Conservation (phyloP, 1,284 basidiomycete species). For the Rhizopogon hawkerae region DNA sequence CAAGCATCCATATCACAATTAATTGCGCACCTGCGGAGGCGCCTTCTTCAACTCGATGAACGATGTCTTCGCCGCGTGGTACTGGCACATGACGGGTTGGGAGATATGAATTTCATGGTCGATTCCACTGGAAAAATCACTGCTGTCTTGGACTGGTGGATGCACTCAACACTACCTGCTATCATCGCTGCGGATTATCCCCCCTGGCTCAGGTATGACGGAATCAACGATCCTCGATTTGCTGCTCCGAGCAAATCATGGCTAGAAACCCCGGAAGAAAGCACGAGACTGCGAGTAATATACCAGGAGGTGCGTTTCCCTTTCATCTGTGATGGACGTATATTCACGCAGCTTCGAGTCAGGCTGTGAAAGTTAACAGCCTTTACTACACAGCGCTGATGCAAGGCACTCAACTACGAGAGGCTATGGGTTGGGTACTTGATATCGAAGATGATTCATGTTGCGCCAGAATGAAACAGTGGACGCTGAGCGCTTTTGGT, state of each 20-base stretch:
- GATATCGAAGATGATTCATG: slow-evolving; percentile 5
- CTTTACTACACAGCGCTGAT: slow-evolving; percentile 6
- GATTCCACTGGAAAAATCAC: slow-evolving; percentile 8
- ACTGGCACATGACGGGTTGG: slow-evolving; percentile 1
- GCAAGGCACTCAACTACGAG: slow-evolving; percentile 2
- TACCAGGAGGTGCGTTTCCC: slow-evolving; percentile 2
- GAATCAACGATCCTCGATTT: slow-evolving; percentile 11
- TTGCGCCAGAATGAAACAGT: slow-evolving; percentile 1
- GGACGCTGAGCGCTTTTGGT: slow-evolving; percentile 7
- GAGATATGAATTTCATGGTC: slow-evolving; percentile 1
- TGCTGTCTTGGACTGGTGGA: slow-evolving; percentile 15
- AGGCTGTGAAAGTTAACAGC: slow-evolving; percentile 1
- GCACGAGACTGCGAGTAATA: slow-evolving; percentile 6
- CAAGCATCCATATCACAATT: slow-evolving; percentile 6
- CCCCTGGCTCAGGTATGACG: slow-evolving; percentile 14
- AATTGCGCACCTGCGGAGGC: background rate
- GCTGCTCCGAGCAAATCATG: slow-evolving; percentile 6
- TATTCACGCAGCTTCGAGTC: background rate
- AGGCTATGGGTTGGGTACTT: slow-evolving; percentile 7
- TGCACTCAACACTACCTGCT: slow-evolving; percentile 13
- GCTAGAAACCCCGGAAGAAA: slow-evolving; percentile 15
- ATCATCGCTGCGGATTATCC: slow-evolving; percentile 14
- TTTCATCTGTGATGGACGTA: background rate
- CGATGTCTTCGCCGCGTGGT: background rate
- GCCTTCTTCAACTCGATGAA: background rate